These are phyloP conservation scores for Infundibulicybe gibba DNA, from an alignment of 768 basidiomycete species.

Conservation along the genomic window DNA sequence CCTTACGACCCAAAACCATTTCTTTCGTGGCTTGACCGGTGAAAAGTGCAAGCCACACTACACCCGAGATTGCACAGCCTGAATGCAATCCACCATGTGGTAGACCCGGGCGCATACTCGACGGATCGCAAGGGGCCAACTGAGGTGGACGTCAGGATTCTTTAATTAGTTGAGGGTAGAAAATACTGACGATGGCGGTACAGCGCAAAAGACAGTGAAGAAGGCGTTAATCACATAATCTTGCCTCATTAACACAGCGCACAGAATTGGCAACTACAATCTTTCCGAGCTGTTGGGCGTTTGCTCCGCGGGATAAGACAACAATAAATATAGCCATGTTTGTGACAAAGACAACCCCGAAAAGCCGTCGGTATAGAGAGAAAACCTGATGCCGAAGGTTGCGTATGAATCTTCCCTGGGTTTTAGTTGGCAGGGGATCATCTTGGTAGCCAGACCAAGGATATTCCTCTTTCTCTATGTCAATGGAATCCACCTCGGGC, in stretches of 20 bases:
- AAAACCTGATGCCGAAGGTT: slow-evolving; percentile 55
- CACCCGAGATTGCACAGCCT: slow-evolving; percentile 51
- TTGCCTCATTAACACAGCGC: slow-evolving; percentile 45
- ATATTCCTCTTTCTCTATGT: slow-evolving; percentile 27
- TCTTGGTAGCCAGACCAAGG: slow-evolving; percentile 54
- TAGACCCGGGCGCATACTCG: slow-evolving; percentile 53
- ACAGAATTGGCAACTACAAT: slow-evolving; percentile 44
- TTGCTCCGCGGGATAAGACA: slow-evolving; percentile 27
- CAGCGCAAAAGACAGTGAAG: slow-evolving; percentile 48
- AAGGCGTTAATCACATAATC: slow-evolving; percentile 59
- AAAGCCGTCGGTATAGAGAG: slow-evolving; percentile 55
- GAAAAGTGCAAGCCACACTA: slow-evolving; percentile 50
- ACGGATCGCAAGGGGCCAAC: slow-evolving; percentile 54
- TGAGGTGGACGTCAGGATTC: slow-evolving; percentile 11
- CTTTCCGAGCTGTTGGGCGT: slow-evolving; percentile 32
- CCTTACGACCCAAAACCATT: slow-evolving; percentile 8
- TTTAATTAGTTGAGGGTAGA: too few species aligned
- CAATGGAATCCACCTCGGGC: slow-evolving; percentile 11
- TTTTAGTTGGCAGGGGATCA: slow-evolving; percentile 47
- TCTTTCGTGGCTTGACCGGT: slow-evolving; percentile 50
- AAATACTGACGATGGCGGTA: slow-evolving; percentile 23
- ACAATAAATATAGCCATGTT: slow-evolving; percentile 52
- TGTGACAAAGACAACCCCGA: slow-evolving; percentile 52
- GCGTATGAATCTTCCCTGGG: slow-evolving; percentile 40
- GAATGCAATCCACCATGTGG: slow-evolving; percentile 61